These are phyloP conservation scores for Dunaliella sp. DNA, from an alignment of 139 green algal species.

Conservation along the genomic window DNA sequence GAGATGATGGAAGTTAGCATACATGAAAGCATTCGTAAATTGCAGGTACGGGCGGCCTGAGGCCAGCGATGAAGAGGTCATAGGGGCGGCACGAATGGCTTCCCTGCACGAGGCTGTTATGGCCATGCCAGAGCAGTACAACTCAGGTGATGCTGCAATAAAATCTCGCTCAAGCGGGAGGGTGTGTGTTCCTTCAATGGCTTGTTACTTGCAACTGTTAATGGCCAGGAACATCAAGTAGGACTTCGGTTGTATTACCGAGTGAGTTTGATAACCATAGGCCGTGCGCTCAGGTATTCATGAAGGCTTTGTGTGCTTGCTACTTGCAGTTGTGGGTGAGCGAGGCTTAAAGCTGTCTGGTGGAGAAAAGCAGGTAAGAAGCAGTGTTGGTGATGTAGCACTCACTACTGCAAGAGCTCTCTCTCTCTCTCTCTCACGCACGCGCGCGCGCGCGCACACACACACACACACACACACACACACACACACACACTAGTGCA, in stretches of 20 bases:
- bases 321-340: constrained; percentile 67
- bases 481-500: no score
- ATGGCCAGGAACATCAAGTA: background rate
- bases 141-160: constrained; percentile 31
- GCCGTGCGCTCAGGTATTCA: no score
- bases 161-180: no score
- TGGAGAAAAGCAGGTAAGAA: constrained; percentile 83
- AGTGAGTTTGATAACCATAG: background rate
- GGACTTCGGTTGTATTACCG: background rate
- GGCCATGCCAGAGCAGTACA: constrained; percentile 63
- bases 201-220: no score
- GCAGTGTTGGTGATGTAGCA: background rate
- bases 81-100: constrained; percentile 53
- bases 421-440: no score
- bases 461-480: no score
- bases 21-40: no score
- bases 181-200: no score
- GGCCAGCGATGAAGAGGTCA: constrained; percentile 62
- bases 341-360: constrained; percentile 86
- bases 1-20: no score
- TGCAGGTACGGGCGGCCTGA: constrained; percentile 61
- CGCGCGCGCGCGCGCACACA: no score
- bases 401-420: no score
- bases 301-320: no score
- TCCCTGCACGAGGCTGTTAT: constrained; percentile 54